Evolutionary conservation across 331 rosid genomes (phyloP).

Genomic region (Rhamnella rubrinervis): DNA sequence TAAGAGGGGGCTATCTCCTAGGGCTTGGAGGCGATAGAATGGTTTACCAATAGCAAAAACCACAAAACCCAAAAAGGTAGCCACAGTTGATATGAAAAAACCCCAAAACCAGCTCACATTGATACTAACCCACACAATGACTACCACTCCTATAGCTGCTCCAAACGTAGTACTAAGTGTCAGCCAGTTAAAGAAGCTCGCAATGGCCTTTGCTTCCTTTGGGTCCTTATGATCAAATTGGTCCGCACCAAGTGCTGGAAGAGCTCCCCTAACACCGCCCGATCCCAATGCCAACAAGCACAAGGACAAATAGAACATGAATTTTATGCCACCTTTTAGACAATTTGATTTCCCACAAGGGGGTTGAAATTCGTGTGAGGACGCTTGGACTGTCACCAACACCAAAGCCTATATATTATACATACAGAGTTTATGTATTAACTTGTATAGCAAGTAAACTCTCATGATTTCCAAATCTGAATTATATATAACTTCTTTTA

Average conservation of each 20-base stretch:
- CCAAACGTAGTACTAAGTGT: conserved; percentile 68
- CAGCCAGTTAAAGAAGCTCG: conserved; percentile 71
- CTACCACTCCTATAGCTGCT: conserved; percentile 62
- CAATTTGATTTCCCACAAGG: conserved; percentile 51
- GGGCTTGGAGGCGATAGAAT: conserved; percentile 56
- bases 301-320: conserved; percentile 58
- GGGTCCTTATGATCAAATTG: conserved; percentile 66
- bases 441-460: too few relatives aligned
- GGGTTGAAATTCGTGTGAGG: conserved; percentile 52
- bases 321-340: conserved; percentile 51
- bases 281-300: conserved; percentile 60
- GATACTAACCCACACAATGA: conserved; percentile 66
- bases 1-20: conserved; percentile 59
- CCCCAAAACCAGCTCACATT: conserved; percentile 79
- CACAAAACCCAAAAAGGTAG: conserved; percentile 55
- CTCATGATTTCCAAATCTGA: too few relatives aligned
- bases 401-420: conserved; percentile 48
- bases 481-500: conserved; percentile 8
- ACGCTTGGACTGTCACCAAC: conserved; percentile 70
- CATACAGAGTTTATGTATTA: background rate
- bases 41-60: conserved; percentile 71
- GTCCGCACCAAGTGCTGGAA: conserved; percentile 87
- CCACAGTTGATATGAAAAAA: conserved; percentile 52
- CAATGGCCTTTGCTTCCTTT: conserved; percentile 58
- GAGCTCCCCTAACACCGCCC: conserved; percentile 80